Percentiles rank a stretch among this genome's conserved stretches.
Evolutionary conservation across 2,329 filamentous ascomycete species (phyloP).

Genomic region (Cucurbitaria berberidis): DNA sequence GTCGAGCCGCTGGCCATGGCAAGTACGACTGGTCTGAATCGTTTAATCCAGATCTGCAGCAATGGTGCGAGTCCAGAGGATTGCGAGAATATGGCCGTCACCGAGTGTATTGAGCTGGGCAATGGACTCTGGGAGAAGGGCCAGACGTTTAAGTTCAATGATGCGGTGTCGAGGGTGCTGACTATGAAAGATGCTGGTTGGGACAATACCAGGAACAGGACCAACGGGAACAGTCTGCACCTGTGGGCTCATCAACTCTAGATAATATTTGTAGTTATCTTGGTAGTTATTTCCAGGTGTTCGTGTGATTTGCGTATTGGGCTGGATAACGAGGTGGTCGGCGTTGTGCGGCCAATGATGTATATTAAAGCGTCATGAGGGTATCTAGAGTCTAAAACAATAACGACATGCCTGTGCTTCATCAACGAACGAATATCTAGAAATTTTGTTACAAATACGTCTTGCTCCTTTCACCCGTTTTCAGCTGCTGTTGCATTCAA

Average conservation of each 20-base stretch:
- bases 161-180: constrained; percentile 39
- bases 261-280: neutral
- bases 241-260: constrained; percentile 38
- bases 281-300: neutral
- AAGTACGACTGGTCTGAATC: constrained; percentile 34
- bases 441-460: neutral
- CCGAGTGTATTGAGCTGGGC: constrained; percentile 44
- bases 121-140: constrained; percentile 46
- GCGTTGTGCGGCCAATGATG: neutral
- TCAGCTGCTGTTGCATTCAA: neutral
- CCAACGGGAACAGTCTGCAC: constrained; percentile 35
- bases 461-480: neutral
- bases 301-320: neutral
- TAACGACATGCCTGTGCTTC: neutral
- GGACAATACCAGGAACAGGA: constrained; percentile 41
- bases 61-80: constrained; percentile 23
- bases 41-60: constrained; percentile 39
- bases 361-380: neutral
- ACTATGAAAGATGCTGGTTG: constrained; percentile 41
- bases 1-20: constrained; percentile 33
- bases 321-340: neutral
- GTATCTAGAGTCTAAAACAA: neutral
- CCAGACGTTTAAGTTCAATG: constrained; percentile 41
- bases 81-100: constrained; percentile 38
- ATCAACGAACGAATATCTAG: neutral